Base-by-base conservation (phyloP, 192 early-diverging fungal species). In the Coemansia sp. region DNA sequence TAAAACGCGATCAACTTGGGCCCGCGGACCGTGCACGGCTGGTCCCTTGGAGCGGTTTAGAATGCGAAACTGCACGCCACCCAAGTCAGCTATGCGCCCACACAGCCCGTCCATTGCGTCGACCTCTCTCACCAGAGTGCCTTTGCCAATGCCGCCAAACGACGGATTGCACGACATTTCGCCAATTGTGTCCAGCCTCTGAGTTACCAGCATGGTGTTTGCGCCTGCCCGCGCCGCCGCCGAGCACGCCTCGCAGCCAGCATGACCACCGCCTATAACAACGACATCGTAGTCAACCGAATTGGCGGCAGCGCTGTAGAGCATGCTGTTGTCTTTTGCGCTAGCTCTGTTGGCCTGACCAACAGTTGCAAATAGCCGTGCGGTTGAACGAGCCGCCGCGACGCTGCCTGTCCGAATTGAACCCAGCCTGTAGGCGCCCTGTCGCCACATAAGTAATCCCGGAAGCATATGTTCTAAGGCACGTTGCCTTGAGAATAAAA, bases 151-250 rank as follows among this genome's bases (percentile, higher is more conserved):
- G 4, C 89, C 89, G 33, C 89, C 89, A 77, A 91, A 89, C 0
- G 89, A 89, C 22, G 89, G 89, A 54, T 91, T 91, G 60, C 89
- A 91, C 13, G 89, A 91, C 88, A 91, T 87, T 60, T 91, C 89
- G 18, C 89, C 89, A 18, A 91, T 89, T 0, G 89, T 89, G 37
- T 87, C 84, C 2, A 79, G 60, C 49, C 80, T 83, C 35, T 91
- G 89, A 15, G 89, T 91, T 5, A 91, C 65, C 1, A 91, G 63
- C 29, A 91, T 57, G 0, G 88, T 86, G 33, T 67, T 78, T 35
- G 89, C 88, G 2, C 89, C 89, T 8, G 82, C 65, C 40, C 89
- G 68, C 13, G 88, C 88, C 29, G 89, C 85, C 18, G 88, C 89
- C 3, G 89, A 79, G 59, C 86, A 81, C 13, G 89, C 89, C 56